Evolutionary conservation across 192 early-diverging fungal species (phyloP).

Genomic region (Funneliformis mosseae): DNA sequence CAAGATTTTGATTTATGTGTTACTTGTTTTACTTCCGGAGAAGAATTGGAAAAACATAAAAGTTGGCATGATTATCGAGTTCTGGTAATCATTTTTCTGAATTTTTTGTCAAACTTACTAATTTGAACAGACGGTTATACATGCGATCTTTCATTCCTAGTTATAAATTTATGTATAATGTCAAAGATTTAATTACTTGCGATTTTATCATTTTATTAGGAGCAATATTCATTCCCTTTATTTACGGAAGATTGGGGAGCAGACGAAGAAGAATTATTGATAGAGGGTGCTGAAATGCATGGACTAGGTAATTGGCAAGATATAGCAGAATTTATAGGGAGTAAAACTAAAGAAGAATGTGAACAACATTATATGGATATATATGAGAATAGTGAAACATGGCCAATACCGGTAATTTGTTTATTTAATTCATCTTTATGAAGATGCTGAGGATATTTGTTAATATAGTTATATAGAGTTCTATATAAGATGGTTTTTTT

Average conservation of each 20-base stretch:
- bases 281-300: conserved; percentile 87
- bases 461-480: neutral
- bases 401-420: conserved; percentile 80
- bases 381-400: conserved; percentile 72
- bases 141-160: neutral
- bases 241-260: conserved; percentile 92
- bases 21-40: conserved; percentile 86
- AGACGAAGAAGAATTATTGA: conserved; percentile 93
- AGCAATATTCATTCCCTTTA: conserved; percentile 85
- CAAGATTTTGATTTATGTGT: conserved; percentile 94
- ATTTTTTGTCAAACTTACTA: neutral
- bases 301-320: conserved; percentile 98
- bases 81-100: conserved; percentile 57
- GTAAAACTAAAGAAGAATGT: conserved; percentile 85
- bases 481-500: neutral
- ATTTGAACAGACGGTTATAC: neutral
- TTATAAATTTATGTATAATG: conserved; percentile 15
- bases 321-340: conserved; percentile 90
- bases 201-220: conserved; percentile 48
- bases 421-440: neutral
- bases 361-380: conserved; percentile 87
- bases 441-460: neutral
- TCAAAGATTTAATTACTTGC: conserved; percentile 5
- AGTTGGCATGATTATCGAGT: conserved; percentile 89
- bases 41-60: conserved; percentile 78